A percentile compares a stretch with the other conserved stretches of the same genome.
Conservation (phyloP, 352 stramenopile genomes). For the Globisporangium heterothallicum region DNA sequence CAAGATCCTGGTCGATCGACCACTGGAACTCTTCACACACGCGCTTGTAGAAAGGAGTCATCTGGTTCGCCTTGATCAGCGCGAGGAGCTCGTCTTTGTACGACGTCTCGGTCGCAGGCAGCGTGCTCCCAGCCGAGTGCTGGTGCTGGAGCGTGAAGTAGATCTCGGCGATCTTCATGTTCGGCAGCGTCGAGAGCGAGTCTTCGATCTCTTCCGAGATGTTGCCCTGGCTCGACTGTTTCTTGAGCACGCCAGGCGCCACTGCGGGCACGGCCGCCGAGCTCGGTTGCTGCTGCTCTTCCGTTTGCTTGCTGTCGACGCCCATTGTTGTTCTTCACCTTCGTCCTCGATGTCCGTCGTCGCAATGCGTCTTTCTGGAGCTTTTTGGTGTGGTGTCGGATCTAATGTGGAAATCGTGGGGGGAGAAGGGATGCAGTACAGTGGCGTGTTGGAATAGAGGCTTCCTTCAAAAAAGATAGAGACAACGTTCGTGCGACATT, state of each 20-base stretch:
- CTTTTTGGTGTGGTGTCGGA: no score
- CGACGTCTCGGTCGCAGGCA: constrained; percentile 27
- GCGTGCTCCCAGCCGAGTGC: constrained; percentile 29
- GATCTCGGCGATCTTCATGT: constrained; percentile 72
- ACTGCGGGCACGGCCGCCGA: no score
- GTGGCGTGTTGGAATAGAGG: no score
- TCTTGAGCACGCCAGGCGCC: constrained; percentile 28
- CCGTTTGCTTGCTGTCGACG: neutral
- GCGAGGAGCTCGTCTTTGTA: constrained; percentile 52
- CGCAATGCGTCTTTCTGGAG: no score
- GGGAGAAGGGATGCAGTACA: no score
- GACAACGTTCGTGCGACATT: no score
- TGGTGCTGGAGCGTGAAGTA: constrained; percentile 80
- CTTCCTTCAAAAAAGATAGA: no score
- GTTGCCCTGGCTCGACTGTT: constrained; percentile 73
- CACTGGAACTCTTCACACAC: constrained; percentile 72
- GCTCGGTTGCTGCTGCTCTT: neutral
- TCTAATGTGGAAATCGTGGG: no score
- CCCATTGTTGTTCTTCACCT: neutral
- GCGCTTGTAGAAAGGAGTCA: constrained; percentile 77
- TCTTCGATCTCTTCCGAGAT: constrained; percentile 87
- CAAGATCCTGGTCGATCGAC: constrained; percentile 48
- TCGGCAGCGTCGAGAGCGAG: constrained; percentile 64
- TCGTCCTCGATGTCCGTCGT: no score
- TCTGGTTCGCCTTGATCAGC: constrained; percentile 58